Conservation (phyloP, 2,329 filamentous ascomycete species). For the Onygena corvina region DNA sequence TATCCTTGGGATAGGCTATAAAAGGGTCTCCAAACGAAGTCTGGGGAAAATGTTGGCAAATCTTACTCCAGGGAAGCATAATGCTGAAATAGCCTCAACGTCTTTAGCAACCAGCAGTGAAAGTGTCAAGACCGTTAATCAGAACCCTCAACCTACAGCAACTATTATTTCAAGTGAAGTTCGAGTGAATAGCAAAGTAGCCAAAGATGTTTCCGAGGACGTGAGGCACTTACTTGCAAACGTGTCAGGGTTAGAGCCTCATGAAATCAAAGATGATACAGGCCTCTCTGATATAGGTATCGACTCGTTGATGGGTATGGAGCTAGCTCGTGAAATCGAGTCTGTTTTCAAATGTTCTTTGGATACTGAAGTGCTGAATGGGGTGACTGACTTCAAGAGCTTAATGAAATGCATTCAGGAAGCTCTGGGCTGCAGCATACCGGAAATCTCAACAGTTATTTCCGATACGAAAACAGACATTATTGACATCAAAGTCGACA, state of each 20-base stretch:
- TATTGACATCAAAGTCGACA: not conserved
- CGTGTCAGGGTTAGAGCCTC: constrained; percentile 6
- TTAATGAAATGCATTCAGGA: constrained; percentile 8
- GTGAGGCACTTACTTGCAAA: constrained; percentile 3
- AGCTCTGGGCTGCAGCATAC: not conserved
- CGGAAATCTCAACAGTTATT: not conserved
- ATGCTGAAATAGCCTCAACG: not conserved
- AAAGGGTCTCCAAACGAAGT: constrained; percentile 5
- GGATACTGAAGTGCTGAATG: constrained; percentile 7
- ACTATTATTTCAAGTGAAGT: not conserved
- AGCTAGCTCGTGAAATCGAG: constrained; percentile 12
- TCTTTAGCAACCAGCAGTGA: not conserved
- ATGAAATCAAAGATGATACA: constrained; percentile 28
- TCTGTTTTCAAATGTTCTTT: constrained; percentile 10
- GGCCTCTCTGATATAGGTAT: constrained; percentile 38
- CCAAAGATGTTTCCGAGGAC: constrained; percentile 3
- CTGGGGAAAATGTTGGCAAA: constrained; percentile 5
- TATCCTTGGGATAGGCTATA: constrained; percentile 9
- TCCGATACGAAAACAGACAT: not conserved
- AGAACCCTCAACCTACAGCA: not conserved
- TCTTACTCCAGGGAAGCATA: constrained; percentile 1
- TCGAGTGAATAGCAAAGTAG: not conserved
- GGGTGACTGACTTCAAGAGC: constrained; percentile 6
- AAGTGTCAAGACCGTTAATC: not conserved
- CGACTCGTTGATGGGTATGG: constrained; percentile 42